Base-by-base conservation (phyloP, 2,329 filamentous ascomycete species). In the Huntiella abstrusa region DNA sequence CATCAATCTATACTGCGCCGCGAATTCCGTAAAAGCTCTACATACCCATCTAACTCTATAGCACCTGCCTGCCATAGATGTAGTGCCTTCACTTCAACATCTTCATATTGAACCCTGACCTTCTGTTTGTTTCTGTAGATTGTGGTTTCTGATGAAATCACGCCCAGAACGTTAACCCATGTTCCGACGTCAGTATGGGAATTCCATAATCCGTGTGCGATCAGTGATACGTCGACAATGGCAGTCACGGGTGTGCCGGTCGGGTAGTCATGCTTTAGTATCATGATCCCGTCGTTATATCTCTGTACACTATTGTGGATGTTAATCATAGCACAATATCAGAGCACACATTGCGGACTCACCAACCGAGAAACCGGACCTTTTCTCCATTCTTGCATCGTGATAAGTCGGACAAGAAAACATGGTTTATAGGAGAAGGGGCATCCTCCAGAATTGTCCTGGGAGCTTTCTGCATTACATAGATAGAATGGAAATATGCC, bases 311-410 rank as follows among this genome's bases (percentile, higher is more conserved):
- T 28, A 28, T 28, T 28, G 4, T 8, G 8, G 22, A 3, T 28
- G 22, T 28, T 28, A 28, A 28, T 10, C 22, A 28, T 10, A 10
- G 22, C 22, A 10, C 7, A 3, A 28, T 28, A 28, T 28, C 8
- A 10, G 8, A 28, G 10, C 22, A 28, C 3, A 10, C 22, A 28
- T 28, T 7, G 15, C n/a, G 17, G 12, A 45, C 76, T 64, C 70
- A 94, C 88, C 87, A 95, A 61, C 85, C 87, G 43, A 96, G 63
- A 60, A 96, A 93, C 51, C 88, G 79, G 51, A 95, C 80, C 64
- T 96, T 96, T n/a, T 76, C 73, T 36, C 73, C 73, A 11, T 64
- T 52, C n/a, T 64, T 57, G 42, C 65, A 64, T 43, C 57, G 56
- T 3, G 70, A 64, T 11, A 87, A 62, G 48, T 71, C 65, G 11